phyloP scores from a whole-genome alignment of 306 rosid genomes.

The Prunus campanulata region DNA sequence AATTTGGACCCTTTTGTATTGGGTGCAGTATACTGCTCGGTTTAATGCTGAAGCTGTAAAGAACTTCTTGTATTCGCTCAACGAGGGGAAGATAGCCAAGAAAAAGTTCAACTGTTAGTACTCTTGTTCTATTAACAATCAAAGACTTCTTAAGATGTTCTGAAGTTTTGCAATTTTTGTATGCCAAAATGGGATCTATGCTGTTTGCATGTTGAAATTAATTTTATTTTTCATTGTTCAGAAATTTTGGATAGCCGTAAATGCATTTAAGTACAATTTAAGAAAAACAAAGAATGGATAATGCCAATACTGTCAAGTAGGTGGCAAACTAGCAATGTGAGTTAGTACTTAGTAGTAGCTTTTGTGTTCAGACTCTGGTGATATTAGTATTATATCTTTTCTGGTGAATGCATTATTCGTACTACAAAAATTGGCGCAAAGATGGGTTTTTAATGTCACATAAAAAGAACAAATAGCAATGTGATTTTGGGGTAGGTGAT shows the following conservation, averaged over 20 bases:
- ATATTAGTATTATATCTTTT: neutral
- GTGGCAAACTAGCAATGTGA: neutral
- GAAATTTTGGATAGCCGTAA: neutral
- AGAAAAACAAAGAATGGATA: neutral
- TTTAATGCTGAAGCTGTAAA: slow-evolving; percentile 53
- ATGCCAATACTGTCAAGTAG: neutral
- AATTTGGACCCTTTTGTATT: slow-evolving; percentile 4
- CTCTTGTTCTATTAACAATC: neutral
- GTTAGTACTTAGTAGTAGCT: neutral
- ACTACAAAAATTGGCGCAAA: neutral
- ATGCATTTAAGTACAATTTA: neutral
- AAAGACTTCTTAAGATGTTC: neutral
- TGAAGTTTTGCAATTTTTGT: neutral
- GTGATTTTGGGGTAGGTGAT: neutral
- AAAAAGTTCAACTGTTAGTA: slow-evolving; percentile 60
- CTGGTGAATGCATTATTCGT: neutral
- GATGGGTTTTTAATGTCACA: neutral
- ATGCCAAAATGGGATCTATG: neutral
- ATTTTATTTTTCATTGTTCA: neutral
- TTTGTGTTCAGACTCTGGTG: neutral
- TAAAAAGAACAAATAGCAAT: neutral
- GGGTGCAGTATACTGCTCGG: slow-evolving; percentile 49
- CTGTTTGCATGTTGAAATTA: neutral
- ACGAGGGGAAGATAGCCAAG: slow-evolving; percentile 49
- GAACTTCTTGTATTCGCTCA: slow-evolving; percentile 53